phyloP scores from a whole-genome alignment of 331 rosid species.

The Pyrus hybrid region DNA sequence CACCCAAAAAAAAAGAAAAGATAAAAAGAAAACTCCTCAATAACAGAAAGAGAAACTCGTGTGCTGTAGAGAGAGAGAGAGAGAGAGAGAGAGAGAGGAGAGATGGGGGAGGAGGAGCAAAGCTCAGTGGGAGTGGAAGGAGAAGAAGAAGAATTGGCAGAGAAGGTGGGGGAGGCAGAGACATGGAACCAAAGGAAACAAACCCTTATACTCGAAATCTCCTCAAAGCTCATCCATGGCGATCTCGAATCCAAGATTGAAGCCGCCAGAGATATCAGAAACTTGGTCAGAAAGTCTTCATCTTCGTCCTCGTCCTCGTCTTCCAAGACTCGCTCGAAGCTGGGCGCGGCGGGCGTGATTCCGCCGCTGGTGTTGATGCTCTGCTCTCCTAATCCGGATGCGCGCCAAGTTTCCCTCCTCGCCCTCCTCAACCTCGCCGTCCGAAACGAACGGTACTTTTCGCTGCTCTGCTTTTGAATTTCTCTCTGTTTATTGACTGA shows the following conservation, averaged over 20 bases:
- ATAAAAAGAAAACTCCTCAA: neutral
- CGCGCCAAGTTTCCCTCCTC: constrained; percentile 68
- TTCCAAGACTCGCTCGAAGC: constrained; percentile 47
- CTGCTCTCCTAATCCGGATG: constrained; percentile 57
- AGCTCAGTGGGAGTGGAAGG: constrained; percentile 26
- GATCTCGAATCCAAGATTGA: constrained; percentile 61
- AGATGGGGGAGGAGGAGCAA: constrained; percentile 24
- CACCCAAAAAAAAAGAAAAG: too few species aligned
- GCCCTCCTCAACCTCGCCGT: constrained; percentile 92
- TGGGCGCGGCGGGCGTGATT: constrained; percentile 66
- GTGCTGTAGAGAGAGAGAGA: constrained; percentile 4
- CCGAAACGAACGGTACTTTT: constrained; percentile 59
- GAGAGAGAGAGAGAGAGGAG: constrained; percentile 23
- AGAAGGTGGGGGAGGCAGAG: constrained; percentile 6
- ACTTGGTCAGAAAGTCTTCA: constrained; percentile 56
- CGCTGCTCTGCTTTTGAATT: neutral
- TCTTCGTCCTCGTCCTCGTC: constrained; percentile 21
- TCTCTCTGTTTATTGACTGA: neutral
- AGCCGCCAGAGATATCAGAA: constrained; percentile 81
- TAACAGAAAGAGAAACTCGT: neutral
- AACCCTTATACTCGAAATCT: constrained; percentile 38
- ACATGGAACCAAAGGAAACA: constrained; percentile 41
- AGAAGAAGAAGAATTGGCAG: constrained; percentile 17
- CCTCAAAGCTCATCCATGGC: constrained; percentile 60
- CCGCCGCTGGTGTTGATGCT: constrained; percentile 83